These are phyloP conservation scores for Phyllostachys edulis DNA, from an alignment of 176 grass and related monocot genomes.

Conservation along the genomic window DNA sequence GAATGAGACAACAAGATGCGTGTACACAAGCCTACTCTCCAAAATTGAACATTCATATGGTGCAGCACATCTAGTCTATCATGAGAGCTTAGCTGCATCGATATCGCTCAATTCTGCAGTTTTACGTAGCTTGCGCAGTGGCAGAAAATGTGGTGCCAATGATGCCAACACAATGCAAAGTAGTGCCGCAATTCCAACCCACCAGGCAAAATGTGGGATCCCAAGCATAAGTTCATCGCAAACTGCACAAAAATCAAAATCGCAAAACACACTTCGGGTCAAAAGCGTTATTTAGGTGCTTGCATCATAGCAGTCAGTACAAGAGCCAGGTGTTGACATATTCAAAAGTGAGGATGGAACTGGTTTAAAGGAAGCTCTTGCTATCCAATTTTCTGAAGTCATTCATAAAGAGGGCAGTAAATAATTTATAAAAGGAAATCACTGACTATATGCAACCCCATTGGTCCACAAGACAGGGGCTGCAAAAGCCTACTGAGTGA, in stretches of 20 bases:
- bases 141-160: constrained; percentile 46
- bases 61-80: constrained; percentile 3
- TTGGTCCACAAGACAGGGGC: not conserved
- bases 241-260: constrained; percentile 45
- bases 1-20: not conserved
- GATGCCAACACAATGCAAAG: constrained; percentile 60
- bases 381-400: not conserved
- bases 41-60: not conserved
- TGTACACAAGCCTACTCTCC: constrained; percentile 25
- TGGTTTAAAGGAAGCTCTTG: not conserved
- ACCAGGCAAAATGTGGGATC: constrained; percentile 68
- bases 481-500: not conserved
- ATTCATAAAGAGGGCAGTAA: not conserved
- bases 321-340: not conserved
- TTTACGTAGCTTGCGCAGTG: constrained; percentile 44
- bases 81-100: constrained; percentile 38
- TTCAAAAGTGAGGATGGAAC: not conserved
- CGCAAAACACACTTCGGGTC: not conserved
- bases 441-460: not conserved
- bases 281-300: not conserved
- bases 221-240: constrained; percentile 76
- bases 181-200: constrained; percentile 60
- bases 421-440: not conserved
- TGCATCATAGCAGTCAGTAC: not conserved
- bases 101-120: not conserved